These are phyloP conservation scores for Neonectria coccinea DNA, from an alignment of 2,329 filamentous ascomycete genomes.

Conservation along the genomic window DNA sequence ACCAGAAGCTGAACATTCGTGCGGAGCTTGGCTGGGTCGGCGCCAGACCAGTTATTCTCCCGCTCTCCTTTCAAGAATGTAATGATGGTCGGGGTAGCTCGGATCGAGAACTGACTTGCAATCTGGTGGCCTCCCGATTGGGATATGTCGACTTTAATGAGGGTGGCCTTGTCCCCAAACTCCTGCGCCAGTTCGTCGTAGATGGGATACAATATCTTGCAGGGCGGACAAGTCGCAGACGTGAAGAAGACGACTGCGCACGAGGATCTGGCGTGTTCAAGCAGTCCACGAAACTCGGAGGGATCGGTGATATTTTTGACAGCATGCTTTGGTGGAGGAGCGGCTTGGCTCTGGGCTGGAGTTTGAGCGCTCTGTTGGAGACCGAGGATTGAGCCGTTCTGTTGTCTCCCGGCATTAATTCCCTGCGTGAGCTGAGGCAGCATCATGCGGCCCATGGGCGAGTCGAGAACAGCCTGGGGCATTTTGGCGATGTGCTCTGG, in stretches of 20 bases:
- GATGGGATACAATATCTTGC: slow-evolving; percentile 83
- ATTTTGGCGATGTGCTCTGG: slow-evolving; percentile 88
- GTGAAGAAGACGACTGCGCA: slow-evolving; percentile 93
- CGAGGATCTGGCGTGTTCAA: slow-evolving; percentile 71
- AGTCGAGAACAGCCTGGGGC: slow-evolving; percentile 85
- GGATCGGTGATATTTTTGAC: slow-evolving; percentile 71
- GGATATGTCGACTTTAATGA: slow-evolving; percentile 87
- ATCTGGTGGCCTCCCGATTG: slow-evolving; percentile 72
- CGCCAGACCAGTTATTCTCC: slow-evolving; percentile 84
- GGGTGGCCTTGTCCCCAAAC: slow-evolving; percentile 72
- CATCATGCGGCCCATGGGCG: slow-evolving; percentile 89
- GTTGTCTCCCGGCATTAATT: slow-evolving; percentile 59
- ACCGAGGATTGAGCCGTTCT: slow-evolving; percentile 65
- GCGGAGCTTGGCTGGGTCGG: slow-evolving; percentile 74
- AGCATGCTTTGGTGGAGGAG: slow-evolving; percentile 46
- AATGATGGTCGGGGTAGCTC: slow-evolving; percentile 88
- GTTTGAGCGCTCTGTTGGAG: slow-evolving; percentile 56
- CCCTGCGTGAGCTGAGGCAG: slow-evolving; percentile 74
- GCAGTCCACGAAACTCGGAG: slow-evolving; percentile 47
- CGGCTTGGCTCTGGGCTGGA: slow-evolving; percentile 34
- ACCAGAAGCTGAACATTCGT: slow-evolving; percentile 80
- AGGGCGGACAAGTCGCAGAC: slow-evolving; percentile 85
- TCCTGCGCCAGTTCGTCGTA: slow-evolving; percentile 86
- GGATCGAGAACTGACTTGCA: slow-evolving; percentile 73
- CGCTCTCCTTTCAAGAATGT: slow-evolving; percentile 83